Evolutionary conservation across 2,329 filamentous ascomycete genomes (phyloP).

Genomic region (Penicillium sp.): DNA sequence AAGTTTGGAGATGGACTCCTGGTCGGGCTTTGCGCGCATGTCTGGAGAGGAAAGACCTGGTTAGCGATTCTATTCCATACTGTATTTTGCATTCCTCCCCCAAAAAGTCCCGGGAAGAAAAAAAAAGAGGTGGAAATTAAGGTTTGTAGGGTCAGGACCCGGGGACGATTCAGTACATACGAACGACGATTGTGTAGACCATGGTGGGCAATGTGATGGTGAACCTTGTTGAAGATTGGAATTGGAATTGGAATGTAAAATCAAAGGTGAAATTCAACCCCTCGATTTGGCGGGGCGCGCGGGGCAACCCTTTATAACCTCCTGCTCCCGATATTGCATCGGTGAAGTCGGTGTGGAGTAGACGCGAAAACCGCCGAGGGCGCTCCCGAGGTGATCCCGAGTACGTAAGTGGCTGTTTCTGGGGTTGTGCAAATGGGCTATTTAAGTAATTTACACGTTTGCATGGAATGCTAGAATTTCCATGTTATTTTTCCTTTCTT

Average conservation of each 20-base stretch:
- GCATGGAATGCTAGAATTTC: too few species aligned
- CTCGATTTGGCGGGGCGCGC: slow-evolving; percentile 13
- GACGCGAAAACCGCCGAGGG: slow-evolving; percentile 19
- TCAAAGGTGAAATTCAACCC: not conserved
- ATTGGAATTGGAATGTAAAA: not conserved
- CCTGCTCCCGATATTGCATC: slow-evolving; percentile 3
- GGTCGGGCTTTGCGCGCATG: slow-evolving; percentile 70
- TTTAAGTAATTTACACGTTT: too few species aligned
- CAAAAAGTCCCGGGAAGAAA: too few species aligned
- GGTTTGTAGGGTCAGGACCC: too few species aligned
- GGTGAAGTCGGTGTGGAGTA: slow-evolving; percentile 22
- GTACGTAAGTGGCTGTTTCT: not conserved
- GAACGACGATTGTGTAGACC: slow-evolving; percentile 38
- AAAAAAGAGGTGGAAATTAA: not conserved
- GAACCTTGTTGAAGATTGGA: slow-evolving; percentile 1
- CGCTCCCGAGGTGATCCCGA: slow-evolving; percentile 22
- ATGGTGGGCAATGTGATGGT: slow-evolving; percentile 19
- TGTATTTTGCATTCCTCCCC: too few species aligned
- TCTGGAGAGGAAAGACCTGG: slow-evolving; percentile 21
- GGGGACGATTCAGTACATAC: too few species aligned
- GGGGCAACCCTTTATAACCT: not conserved
- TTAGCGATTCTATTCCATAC: not conserved
- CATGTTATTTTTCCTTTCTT: too few species aligned
- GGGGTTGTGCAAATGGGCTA: not conserved
- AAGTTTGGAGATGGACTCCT: slow-evolving; percentile 67